phyloP scores from a whole-genome alignment of 768 basidiomycete species.

The Hypholoma fasciculare region DNA sequence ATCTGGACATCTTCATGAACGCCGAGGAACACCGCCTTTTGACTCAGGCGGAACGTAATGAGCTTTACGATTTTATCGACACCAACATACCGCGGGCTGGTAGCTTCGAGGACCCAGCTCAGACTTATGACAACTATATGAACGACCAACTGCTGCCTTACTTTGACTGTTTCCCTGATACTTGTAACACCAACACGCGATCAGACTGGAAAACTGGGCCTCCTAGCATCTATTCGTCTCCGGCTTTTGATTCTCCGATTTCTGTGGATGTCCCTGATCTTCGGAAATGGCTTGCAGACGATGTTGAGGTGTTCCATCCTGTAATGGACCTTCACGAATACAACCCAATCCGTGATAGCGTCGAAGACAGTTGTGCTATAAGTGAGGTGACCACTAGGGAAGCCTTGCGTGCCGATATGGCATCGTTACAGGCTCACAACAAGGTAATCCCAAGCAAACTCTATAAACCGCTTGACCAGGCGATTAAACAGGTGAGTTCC shows the following conservation, averaged over 20 bases:
- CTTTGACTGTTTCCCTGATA: slow-evolving; percentile 36
- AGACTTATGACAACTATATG: slow-evolving; percentile 55
- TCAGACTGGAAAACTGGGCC: slow-evolving; percentile 6
- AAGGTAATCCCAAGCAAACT: background rate
- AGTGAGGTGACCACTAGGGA: background rate
- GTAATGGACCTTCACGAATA: slow-evolving; percentile 12
- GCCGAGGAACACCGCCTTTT: slow-evolving; percentile 34
- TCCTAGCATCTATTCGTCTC: slow-evolving; percentile 1
- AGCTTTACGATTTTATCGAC: slow-evolving; percentile 52
- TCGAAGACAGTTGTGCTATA: background rate
- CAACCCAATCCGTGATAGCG: slow-evolving; percentile 8
- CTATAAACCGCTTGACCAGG: background rate
- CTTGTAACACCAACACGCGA: slow-evolving; percentile 1
- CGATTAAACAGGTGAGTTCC: background rate
- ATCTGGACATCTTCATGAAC: slow-evolving; percentile 15
- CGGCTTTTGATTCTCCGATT: slow-evolving; percentile 10
- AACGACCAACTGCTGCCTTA: slow-evolving; percentile 44
- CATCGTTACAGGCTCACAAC: background rate
- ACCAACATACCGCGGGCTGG: slow-evolving; percentile 44
- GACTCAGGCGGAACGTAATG: slow-evolving; percentile 44
- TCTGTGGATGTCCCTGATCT: slow-evolving; percentile 27
- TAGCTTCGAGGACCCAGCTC: slow-evolving; percentile 50
- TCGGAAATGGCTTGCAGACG: slow-evolving; percentile 31
- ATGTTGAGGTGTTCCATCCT: slow-evolving; percentile 18
- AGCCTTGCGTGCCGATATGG: background rate